A percentile compares a stretch with the other conserved stretches of the same genome.
These are phyloP conservation scores for Piloderma croceum DNA, from an alignment of 768 basidiomycete genomes.

Conservation along the genomic window DNA sequence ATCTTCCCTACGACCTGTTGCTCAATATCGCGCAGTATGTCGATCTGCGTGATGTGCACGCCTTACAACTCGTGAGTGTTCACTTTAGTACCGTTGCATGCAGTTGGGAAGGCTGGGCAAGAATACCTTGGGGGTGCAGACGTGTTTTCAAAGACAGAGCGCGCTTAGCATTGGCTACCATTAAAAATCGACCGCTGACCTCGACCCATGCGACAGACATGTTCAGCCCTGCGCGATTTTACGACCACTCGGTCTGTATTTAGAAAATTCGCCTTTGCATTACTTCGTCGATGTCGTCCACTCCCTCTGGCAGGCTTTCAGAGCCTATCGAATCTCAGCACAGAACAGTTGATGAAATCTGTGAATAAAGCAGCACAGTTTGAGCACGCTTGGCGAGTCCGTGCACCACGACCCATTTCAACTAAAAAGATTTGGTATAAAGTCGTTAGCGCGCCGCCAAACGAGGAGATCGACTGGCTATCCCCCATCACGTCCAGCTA, in stretches of 20 bases:
- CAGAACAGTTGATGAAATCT: constrained; percentile 52
- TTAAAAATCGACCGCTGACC: too few species aligned
- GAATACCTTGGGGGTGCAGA: too few species aligned
- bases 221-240: constrained; percentile 54
- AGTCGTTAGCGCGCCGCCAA: constrained; percentile 58
- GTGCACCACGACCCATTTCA: constrained; percentile 51
- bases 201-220: constrained; percentile 58
- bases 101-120: neutral
- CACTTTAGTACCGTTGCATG: neutral
- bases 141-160: too few species aligned
- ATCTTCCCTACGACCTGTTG: constrained; percentile 64
- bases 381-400: constrained; percentile 56
- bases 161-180: too few species aligned
- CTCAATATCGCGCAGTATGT: constrained; percentile 63
- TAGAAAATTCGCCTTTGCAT: constrained; percentile 54
- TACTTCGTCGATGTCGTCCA: constrained; percentile 62
- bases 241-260: constrained; percentile 64
- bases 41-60: constrained; percentile 53
- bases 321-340: constrained; percentile 59
- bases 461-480: constrained; percentile 71
- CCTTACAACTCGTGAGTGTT: constrained; percentile 53
- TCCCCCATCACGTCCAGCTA: constrained; percentile 73
- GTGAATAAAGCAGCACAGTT: constrained; percentile 59
- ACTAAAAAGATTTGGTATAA: constrained; percentile 52
- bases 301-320: constrained; percentile 67